Conservation (phyloP, 1,284 basidiomycete genomes). For the Ceratobasidium theobromae region DNA sequence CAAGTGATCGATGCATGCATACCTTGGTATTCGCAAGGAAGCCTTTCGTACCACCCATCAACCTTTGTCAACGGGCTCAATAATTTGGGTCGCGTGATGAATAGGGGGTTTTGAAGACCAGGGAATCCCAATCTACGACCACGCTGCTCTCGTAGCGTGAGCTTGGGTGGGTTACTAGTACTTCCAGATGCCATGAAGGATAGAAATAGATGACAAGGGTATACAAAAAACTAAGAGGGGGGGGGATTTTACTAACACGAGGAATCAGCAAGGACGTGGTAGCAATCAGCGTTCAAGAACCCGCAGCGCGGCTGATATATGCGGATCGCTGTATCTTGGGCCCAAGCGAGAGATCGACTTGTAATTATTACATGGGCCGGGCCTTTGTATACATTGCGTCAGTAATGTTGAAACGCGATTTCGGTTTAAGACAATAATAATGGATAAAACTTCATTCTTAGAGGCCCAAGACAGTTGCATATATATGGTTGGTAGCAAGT, state of each 20-base stretch:
- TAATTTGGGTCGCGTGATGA: background rate
- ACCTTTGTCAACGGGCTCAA: background rate
- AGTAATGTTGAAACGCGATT: too few species aligned
- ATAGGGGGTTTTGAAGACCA: background rate
- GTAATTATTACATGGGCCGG: background rate
- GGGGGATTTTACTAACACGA: too few species aligned
- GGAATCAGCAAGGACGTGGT: too few species aligned
- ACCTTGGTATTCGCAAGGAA: slow-evolving; percentile 7
- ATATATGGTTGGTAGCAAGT: too few species aligned
- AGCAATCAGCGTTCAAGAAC: too few species aligned
- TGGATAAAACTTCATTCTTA: too few species aligned
- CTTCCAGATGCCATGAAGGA: background rate
- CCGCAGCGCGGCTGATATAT: too few species aligned
- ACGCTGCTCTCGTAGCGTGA: slow-evolving; percentile 36
- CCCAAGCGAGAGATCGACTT: background rate
- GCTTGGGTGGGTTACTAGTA: background rate
- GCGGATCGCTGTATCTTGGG: background rate
- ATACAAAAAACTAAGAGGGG: background rate
- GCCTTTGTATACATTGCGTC: background rate
- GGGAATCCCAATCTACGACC: slow-evolving; percentile 35
- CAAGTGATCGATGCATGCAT: background rate
- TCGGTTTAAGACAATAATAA: too few species aligned
- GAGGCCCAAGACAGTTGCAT: too few species aligned
- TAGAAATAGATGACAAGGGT: background rate
- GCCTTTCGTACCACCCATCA: background rate